These are phyloP conservation scores for Capsicum baccatum DNA, from an alignment of 257 asterid genomes.

Conservation along the genomic window DNA sequence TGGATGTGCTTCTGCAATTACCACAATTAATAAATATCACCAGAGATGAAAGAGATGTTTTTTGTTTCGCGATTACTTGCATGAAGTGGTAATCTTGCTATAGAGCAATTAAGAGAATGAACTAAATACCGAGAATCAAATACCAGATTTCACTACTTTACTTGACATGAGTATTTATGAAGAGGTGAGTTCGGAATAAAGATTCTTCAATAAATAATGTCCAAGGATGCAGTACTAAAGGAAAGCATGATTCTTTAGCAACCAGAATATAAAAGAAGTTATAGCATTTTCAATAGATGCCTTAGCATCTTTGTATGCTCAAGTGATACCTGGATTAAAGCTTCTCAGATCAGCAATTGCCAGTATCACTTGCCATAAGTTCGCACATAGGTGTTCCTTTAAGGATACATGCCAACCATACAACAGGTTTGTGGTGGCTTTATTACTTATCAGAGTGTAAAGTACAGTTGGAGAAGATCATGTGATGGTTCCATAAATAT, in stretches of 20 bases:
- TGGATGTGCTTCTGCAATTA: conserved; percentile 71
- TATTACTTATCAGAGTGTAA: background rate
- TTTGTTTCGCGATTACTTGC: background rate
- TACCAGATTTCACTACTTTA: background rate
- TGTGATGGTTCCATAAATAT: too few relatives aligned
- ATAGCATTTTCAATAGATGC: background rate
- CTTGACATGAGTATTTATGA: background rate
- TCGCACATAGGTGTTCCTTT: background rate
- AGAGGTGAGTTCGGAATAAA: background rate
- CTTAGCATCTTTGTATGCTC: background rate
- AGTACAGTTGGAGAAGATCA: background rate
- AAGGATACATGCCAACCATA: background rate
- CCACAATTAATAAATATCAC: conserved; percentile 25
- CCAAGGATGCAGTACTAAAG: background rate
- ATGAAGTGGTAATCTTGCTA: background rate
- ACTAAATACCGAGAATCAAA: background rate
- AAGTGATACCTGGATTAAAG: background rate
- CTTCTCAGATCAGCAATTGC: background rate
- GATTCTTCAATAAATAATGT: background rate
- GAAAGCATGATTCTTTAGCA: background rate
- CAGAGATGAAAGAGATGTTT: background rate
- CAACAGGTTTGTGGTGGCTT: background rate
- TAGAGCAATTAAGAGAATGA: background rate
- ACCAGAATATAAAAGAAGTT: background rate
- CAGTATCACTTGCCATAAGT: background rate